phyloP scores from a whole-genome alignment of 192 early-diverging fungal species.

The Jimgerdemannia flammicorona region DNA sequence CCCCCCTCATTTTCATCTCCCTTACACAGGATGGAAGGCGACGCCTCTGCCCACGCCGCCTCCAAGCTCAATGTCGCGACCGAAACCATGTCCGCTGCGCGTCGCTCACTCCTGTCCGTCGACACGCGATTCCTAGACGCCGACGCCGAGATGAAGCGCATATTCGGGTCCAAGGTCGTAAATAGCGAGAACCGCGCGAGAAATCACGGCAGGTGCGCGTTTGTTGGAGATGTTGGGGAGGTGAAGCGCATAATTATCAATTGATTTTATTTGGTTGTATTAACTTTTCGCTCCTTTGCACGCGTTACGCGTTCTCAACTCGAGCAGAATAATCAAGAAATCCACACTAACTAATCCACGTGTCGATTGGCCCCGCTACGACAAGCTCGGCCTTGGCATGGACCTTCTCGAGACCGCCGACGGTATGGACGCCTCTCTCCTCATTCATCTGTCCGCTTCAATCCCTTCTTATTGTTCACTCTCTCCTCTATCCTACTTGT shows the following conservation, averaged over 20 bases:
- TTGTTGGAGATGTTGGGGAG: background rate
- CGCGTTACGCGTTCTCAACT: no score
- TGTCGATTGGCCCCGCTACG: slow-evolving; percentile 68
- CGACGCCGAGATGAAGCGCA: slow-evolving; percentile 82
- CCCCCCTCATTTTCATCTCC: background rate
- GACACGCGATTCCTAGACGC: slow-evolving; percentile 73
- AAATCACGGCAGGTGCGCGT: slow-evolving; percentile 11
- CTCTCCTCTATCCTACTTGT: background rate
- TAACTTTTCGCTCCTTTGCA: no score
- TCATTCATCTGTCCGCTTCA: background rate
- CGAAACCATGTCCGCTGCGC: background rate
- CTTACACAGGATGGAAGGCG: background rate
- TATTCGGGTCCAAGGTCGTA: slow-evolving; percentile 88
- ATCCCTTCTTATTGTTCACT: background rate
- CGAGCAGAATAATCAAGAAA: slow-evolving; percentile 21
- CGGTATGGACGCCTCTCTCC: slow-evolving; percentile 15
- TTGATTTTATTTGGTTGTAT: no score
- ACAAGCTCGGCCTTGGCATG: slow-evolving; percentile 43
- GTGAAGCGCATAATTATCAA: no score
- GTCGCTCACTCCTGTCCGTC: slow-evolving; percentile 39
- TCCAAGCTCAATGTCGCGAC: background rate
- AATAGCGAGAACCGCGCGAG: slow-evolving; percentile 30
- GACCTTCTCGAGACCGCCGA: slow-evolving; percentile 34
- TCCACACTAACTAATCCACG: slow-evolving; percentile 63
- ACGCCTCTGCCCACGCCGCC: slow-evolving; percentile 8